A percentile compares a stretch with the other conserved stretches of the same genome.
phyloP scores from a whole-genome alignment of 192 early-diverging fungal species.

The Entomortierella parvispora region DNA sequence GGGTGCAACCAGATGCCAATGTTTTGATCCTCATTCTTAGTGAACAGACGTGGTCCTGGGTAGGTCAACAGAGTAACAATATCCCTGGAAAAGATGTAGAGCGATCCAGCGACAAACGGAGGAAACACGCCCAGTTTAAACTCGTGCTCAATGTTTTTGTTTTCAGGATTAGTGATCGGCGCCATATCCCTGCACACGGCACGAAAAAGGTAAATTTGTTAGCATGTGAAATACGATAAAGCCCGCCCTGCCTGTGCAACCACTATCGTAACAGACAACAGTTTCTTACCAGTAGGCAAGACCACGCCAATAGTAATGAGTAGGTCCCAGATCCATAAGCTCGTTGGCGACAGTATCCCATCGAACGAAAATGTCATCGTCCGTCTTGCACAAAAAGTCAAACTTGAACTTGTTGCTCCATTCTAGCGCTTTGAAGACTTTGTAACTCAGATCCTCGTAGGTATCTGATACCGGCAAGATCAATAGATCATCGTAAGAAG shows the following conservation, averaged over 20 bases:
- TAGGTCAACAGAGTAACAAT: conserved; percentile 62
- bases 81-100: conserved; percentile 69
- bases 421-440: conserved; percentile 65
- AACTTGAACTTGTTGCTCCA: conserved; percentile 64
- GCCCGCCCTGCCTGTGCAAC: neutral
- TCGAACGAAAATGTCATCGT: conserved; percentile 70
- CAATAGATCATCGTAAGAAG: conserved; percentile 58
- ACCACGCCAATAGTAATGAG: conserved; percentile 66
- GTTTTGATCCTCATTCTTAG: conserved; percentile 69
- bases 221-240: neutral
- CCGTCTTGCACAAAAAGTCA: conserved; percentile 67
- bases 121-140: conserved; percentile 67
- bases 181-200: conserved; percentile 64
- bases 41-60: conserved; percentile 63
- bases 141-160: conserved; percentile 60
- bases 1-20: conserved; percentile 70
- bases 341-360: conserved; percentile 64
- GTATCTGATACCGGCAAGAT: conserved; percentile 64
- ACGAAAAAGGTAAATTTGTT: neutral
- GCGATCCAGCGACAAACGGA: conserved; percentile 67
- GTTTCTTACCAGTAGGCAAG: conserved; percentile 68
- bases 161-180: conserved; percentile 60
- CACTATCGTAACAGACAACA: no score
- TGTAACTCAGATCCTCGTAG: conserved; percentile 63
- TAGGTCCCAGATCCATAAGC: conserved; percentile 53